Evolutionary conservation across 2,329 filamentous ascomycete genomes (phyloP).

Genomic region (Alternaria sp.): DNA sequence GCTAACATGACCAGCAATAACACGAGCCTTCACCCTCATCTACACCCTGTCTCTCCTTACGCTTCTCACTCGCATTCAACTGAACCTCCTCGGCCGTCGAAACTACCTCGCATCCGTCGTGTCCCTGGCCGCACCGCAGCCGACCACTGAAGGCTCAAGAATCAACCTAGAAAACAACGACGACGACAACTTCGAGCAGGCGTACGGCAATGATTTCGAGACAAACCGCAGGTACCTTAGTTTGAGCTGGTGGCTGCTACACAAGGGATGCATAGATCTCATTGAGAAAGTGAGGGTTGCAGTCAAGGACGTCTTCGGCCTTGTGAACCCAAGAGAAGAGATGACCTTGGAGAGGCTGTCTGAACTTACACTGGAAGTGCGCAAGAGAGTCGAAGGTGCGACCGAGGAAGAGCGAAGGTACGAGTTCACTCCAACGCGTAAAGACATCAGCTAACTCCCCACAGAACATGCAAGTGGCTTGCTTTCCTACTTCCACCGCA

Average conservation of each 20-base stretch:
- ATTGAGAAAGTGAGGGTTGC: slow-evolving; percentile 83
- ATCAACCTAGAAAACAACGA: slow-evolving; percentile 95
- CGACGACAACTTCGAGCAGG: slow-evolving; percentile 82
- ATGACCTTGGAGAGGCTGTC: slow-evolving; percentile 82
- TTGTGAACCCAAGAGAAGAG: slow-evolving; percentile 86
- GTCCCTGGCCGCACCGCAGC: slow-evolving; percentile 75
- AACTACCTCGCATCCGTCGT: slow-evolving; percentile 97
- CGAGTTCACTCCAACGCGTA: slow-evolving; percentile 12
- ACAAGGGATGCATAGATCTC: slow-evolving; percentile 85
- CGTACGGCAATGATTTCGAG: slow-evolving; percentile 92
- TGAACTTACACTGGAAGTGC: slow-evolving; percentile 81
- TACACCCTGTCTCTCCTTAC: slow-evolving; percentile 91
- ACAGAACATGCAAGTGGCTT: slow-evolving; percentile 74
- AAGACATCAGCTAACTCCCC: slow-evolving; percentile 14
- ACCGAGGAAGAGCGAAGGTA: slow-evolving; percentile 69
- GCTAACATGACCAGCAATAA: slow-evolving; percentile 70
- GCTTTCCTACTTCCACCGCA: slow-evolving; percentile 80
- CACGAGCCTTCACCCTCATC: slow-evolving; percentile 86
- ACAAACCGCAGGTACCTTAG: slow-evolving; percentile 94
- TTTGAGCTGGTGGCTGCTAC: slow-evolving; percentile 97
- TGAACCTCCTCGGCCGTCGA: slow-evolving; percentile 92
- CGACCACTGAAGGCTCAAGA: slow-evolving; percentile 71
- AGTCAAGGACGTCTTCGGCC: slow-evolving; percentile 89
- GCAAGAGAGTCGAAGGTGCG: slow-evolving; percentile 82
- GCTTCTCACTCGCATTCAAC: slow-evolving; percentile 91